Evolutionary conservation across 768 basidiomycete genomes (phyloP).

Genomic region (Trametes cubensis): DNA sequence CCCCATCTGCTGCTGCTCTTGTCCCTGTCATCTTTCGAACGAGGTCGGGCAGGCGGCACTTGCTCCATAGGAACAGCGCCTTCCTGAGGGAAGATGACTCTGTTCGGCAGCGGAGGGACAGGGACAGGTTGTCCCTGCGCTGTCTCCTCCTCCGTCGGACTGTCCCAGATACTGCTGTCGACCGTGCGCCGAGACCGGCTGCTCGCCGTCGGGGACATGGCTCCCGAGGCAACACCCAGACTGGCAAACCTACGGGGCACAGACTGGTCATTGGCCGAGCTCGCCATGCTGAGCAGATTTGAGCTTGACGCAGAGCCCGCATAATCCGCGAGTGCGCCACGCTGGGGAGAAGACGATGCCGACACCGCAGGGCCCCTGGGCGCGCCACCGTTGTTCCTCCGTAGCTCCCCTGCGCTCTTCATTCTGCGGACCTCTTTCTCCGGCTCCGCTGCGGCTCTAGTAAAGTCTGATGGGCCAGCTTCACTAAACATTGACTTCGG

Average conservation of each 20-base stretch:
- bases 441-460: slow-evolving; percentile 10
- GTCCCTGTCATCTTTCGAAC: slow-evolving; percentile 47
- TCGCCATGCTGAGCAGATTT: slow-evolving; percentile 52
- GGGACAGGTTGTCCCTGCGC: slow-evolving; percentile 9
- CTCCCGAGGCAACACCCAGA: slow-evolving; percentile 55
- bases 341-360: slow-evolving; percentile 40
- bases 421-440: slow-evolving; percentile 75
- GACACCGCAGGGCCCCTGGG: slow-evolving; percentile 31
- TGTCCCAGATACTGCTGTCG: slow-evolving; percentile 52
- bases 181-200: slow-evolving; percentile 45
- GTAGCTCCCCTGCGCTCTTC: slow-evolving; percentile 86
- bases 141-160: slow-evolving; percentile 38
- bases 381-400: slow-evolving; percentile 45
- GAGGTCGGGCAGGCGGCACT: slow-evolving; percentile 19
- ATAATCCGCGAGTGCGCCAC: slow-evolving; percentile 51
- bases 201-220: slow-evolving; percentile 38
- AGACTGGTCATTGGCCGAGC: slow-evolving; percentile 39
- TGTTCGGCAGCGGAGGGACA: slow-evolving; percentile 22
- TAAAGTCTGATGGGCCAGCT: slow-evolving; percentile 22
- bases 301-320: slow-evolving; percentile 70
- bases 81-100: slow-evolving; percentile 17
- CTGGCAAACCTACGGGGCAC: slow-evolving; percentile 62
- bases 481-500: slow-evolving; percentile 24
- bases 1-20: slow-evolving; percentile 86
- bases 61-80: slow-evolving; percentile 22